Conservation (phyloP, 106 monocot species). For the Phalaenopsis equestris region DNA sequence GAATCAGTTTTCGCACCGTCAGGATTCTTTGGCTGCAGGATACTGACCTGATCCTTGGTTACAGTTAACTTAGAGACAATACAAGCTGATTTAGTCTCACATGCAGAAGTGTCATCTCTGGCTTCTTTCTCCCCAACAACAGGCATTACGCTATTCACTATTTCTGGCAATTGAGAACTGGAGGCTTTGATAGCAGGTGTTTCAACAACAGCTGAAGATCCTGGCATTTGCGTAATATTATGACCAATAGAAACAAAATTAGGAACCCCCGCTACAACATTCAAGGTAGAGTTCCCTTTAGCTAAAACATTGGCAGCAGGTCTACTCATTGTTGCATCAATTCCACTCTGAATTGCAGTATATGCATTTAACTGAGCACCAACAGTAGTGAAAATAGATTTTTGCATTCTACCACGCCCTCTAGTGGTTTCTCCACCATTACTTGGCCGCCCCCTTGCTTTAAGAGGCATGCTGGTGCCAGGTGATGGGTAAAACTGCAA, state of each 20-base stretch:
- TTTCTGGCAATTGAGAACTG: constrained; percentile 11
- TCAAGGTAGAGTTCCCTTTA: constrained; percentile 9
- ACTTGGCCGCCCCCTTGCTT: constrained; percentile 35
- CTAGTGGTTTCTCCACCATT: constrained; percentile 42
- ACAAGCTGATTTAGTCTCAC: constrained; percentile 7
- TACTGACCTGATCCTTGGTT: background rate
- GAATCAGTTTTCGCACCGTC: constrained; percentile 14
- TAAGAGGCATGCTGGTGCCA: background rate
- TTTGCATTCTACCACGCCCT: constrained; percentile 48
- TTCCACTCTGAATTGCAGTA: constrained; percentile 11
- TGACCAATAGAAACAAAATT: background rate
- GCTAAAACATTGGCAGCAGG: constrained; percentile 2
- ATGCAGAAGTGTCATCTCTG: background rate
- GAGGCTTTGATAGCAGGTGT: constrained; percentile 1
- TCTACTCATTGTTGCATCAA: constrained; percentile 13
- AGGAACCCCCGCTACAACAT: constrained; percentile 3
- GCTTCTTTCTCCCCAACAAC: background rate
- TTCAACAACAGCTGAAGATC: constrained; percentile 20
- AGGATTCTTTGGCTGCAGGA: background rate
- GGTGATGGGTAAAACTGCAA: constrained; percentile 9
- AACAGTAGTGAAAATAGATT: constrained; percentile 11
- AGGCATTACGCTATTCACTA: constrained; percentile 3
- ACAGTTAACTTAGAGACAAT: constrained; percentile 6
- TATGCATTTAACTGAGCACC: constrained; percentile 13
- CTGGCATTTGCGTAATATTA: constrained; percentile 12